phyloP scores from a whole-genome alignment of 2,329 filamentous ascomycete species.

The Onygenales sp. region DNA sequence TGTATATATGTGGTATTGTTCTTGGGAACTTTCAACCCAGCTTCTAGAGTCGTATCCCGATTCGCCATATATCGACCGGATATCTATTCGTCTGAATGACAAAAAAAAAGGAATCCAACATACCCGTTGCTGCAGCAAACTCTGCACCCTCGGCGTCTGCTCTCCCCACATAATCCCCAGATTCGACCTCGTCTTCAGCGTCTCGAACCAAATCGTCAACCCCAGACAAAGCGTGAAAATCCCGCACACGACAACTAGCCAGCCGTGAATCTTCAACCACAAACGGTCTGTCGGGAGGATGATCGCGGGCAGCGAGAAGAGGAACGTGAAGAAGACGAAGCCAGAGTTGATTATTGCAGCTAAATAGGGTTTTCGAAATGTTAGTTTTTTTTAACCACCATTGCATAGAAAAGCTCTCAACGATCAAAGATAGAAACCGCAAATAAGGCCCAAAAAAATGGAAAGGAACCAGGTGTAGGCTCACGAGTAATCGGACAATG shows the following conservation, averaged over 20 bases:
- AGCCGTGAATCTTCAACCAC: constrained; percentile 62
- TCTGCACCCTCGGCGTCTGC: constrained; percentile 50
- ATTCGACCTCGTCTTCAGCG: constrained; percentile 56
- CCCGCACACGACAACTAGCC: constrained; percentile 51
- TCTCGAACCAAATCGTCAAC: constrained; percentile 62
- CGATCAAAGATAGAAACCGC: no score
- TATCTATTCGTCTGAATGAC: no score
- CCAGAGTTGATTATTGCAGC: constrained; percentile 64
- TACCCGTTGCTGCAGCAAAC: constrained; percentile 61
- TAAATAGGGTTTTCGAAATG: constrained; percentile 15
- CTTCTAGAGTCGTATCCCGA: no score
- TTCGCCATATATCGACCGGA: no score
- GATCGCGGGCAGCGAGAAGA: constrained; percentile 61
- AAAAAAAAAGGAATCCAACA: constrained; percentile 15
- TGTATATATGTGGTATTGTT: no score
- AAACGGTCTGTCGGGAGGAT: constrained; percentile 55
- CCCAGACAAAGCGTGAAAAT: constrained; percentile 59
- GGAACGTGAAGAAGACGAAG: constrained; percentile 61
- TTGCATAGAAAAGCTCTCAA: no score
- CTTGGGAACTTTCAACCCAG: no score
- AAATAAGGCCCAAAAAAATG: no score
- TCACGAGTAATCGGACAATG: constrained; percentile 46
- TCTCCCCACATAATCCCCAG: constrained; percentile 52
- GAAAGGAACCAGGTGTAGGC: constrained; percentile 7
- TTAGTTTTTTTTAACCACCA: no score